Evolutionary conservation across 1,139 yeast genomes (phyloP), one percentile per base, ranked within the genome.

Genomic region (Zygosaccharomyces pseudobailii): DNA sequence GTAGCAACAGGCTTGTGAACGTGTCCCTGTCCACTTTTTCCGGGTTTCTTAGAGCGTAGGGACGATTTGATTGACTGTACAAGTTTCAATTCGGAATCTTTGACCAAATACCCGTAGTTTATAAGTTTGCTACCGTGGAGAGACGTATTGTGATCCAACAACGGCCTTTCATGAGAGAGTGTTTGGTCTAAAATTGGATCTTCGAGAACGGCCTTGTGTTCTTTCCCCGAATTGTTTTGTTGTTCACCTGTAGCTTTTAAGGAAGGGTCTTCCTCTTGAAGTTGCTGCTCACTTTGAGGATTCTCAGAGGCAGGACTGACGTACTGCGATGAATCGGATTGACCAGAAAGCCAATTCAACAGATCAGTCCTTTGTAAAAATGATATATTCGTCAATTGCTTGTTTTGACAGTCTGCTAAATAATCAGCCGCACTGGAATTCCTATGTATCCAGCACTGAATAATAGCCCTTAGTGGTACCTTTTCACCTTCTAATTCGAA

Each of bases 341-440:
- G 74, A 3, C 95, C 96, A 52, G 76, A 76, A 49, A 90, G 73
- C 90, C 94, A 89, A 20, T 88, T 78, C 44, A 83, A 74, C 54
- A 92, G 75, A 61, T 90, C 96, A 3, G 90, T 83, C 67, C 95
- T 83, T 56, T 88, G 95, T 65, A 87, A 71, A 63, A 92, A 90
- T 52, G 88, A 82, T 65, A 94, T 79, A 55, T 87, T 87, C 3
- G 80, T 73, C 35, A 90, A 75, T 3, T 79, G 77, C 43, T 76
- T 71, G 46, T 77, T 78, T 54, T 81, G 82, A 57, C 96, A 87
- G 44, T 78, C 82, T 22, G 82, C 77, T 54, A 88, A 78, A 63
- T 92, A 90, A 50, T 89, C 96, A 9, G 96, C 84, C 44, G 89
- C 85, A 36, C 84, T 79, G 32, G 85, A 74, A 49, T 87, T 89